Evolutionary conservation across 2,329 filamentous ascomycete genomes (phyloP).

Genomic region (Biscogniauxia marginata): DNA sequence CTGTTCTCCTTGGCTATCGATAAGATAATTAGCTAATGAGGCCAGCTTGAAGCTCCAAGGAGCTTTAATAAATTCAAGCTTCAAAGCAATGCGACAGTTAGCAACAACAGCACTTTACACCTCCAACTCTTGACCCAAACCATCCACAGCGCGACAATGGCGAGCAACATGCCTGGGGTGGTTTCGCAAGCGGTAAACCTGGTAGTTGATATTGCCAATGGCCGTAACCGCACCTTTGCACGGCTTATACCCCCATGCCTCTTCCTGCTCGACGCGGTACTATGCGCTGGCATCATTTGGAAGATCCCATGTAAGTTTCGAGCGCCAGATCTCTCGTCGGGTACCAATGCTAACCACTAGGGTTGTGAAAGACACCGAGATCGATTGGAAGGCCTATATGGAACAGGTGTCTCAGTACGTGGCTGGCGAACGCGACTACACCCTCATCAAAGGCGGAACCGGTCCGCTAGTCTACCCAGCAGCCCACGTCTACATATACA

Average conservation of each 20-base stretch:
- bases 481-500: constrained; percentile 90
- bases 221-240: constrained; percentile 47
- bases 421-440: constrained; percentile 85
- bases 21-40: too few relatives aligned
- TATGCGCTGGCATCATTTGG: constrained; percentile 74
- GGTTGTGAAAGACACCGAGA: constrained; percentile 73
- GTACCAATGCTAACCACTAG: background rate
- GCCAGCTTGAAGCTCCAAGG: too few relatives aligned
- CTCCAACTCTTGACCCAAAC: background rate
- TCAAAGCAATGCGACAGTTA: too few relatives aligned
- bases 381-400: constrained; percentile 98
- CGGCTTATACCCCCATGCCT: constrained; percentile 57
- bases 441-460: constrained; percentile 79
- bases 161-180: constrained; percentile 21
- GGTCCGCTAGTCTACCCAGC: constrained; percentile 95
- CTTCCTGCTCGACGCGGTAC: constrained; percentile 65
- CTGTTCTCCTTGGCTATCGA: too few relatives aligned
- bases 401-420: constrained; percentile 80
- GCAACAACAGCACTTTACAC: background rate
- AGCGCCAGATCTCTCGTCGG: background rate
- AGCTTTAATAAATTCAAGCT: too few relatives aligned
- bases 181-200: constrained; percentile 29
- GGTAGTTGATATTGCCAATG: constrained; percentile 45
- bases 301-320: constrained; percentile 73
- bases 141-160: constrained; percentile 17